Percentiles rank a stretch among this genome's conserved stretches.
Conservation (phyloP, 1,139 yeast genomes). For the Protomyces gravidus region DNA sequence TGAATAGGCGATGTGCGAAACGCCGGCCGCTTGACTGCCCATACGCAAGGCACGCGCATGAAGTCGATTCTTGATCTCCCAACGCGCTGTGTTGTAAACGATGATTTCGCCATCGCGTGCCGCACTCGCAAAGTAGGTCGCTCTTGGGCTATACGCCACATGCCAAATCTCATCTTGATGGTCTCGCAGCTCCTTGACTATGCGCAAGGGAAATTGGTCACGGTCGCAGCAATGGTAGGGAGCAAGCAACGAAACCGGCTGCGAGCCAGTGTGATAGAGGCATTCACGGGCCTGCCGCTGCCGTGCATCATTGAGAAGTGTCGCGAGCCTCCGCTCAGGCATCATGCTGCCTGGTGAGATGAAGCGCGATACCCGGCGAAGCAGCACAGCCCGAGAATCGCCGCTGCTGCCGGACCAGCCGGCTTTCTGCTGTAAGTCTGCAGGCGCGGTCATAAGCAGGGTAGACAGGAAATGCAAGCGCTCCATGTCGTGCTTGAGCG, state of each 20-base stretch:
- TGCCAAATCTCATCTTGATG: slow-evolving; percentile 84
- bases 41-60: slow-evolving; percentile 38
- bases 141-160: slow-evolving; percentile 71
- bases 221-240: slow-evolving; percentile 40
- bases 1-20: slow-evolving; percentile 70
- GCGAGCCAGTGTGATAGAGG: slow-evolving; percentile 39
- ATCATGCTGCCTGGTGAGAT: slow-evolving; percentile 53
- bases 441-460: slow-evolving; percentile 42
- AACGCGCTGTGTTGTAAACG: slow-evolving; percentile 59
- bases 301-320: slow-evolving; percentile 53
- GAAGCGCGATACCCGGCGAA: slow-evolving; percentile 44
- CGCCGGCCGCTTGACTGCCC: slow-evolving; percentile 43
- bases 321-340: slow-evolving; percentile 51
- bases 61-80: slow-evolving; percentile 42
- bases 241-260: slow-evolving; percentile 37
- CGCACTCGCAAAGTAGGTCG: slow-evolving; percentile 69
- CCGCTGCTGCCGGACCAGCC: slow-evolving; percentile 45
- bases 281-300: slow-evolving; percentile 47
- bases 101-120: slow-evolving; percentile 64
- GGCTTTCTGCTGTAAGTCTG: slow-evolving; percentile 39
- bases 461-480: slow-evolving; percentile 37
- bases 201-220: slow-evolving; percentile 50
- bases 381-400: slow-evolving; percentile 45
- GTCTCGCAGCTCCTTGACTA: slow-evolving; percentile 45
- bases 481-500: slow-evolving; percentile 35